Percentiles rank a stretch among this genome's conserved stretches.
phyloP scores from a whole-genome alignment of 495 filamentous ascomycete genomes.

The Lophiotrema nucula region DNA sequence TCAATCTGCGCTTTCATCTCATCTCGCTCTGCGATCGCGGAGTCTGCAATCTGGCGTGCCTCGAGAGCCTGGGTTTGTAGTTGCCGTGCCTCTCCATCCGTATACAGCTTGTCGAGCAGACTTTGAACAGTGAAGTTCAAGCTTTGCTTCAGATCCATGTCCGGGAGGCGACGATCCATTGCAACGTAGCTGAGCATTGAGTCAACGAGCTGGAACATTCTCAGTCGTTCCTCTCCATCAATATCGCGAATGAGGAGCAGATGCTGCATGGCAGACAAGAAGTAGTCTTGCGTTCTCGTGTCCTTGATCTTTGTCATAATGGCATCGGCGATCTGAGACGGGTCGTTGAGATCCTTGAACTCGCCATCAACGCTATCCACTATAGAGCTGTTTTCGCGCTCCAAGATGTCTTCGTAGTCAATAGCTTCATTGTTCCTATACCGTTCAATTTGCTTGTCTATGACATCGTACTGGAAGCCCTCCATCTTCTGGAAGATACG shows the following conservation, averaged over 20 bases:
- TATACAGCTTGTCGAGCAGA: slow-evolving; percentile 90
- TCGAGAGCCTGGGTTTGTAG: slow-evolving; percentile 87
- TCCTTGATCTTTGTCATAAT: slow-evolving; percentile 85
- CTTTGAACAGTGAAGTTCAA: slow-evolving; percentile 97
- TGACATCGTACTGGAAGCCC: slow-evolving; percentile 94
- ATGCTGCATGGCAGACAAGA: slow-evolving; percentile 92
- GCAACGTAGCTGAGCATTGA: slow-evolving; percentile 98
- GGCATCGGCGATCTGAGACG: slow-evolving; percentile 86
- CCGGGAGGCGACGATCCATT: slow-evolving; percentile 93
- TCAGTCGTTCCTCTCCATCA: slow-evolving; percentile 83
- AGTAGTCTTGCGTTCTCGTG: slow-evolving; percentile 87
- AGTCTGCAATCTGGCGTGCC: slow-evolving; percentile 86
- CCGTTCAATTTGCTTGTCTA: slow-evolving; percentile 95
- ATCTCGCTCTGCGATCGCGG: slow-evolving; percentile 92
- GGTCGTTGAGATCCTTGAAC: slow-evolving; percentile 91
- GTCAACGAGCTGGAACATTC: slow-evolving; percentile 98
- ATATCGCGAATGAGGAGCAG: slow-evolving; percentile 91
- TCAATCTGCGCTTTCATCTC: slow-evolving; percentile 92
- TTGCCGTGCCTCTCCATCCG: slow-evolving; percentile 89
- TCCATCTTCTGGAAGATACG: slow-evolving; percentile 96
- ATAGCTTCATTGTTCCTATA: slow-evolving; percentile 94
- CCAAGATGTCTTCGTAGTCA: slow-evolving; percentile 95
- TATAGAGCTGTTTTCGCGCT: slow-evolving; percentile 84
- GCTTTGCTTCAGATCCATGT: slow-evolving; percentile 96
- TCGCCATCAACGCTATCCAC: slow-evolving; percentile 89